These are phyloP conservation scores for Paecilomyces variotii DNA, from an alignment of 2,329 filamentous ascomycete species.

Conservation along the genomic window DNA sequence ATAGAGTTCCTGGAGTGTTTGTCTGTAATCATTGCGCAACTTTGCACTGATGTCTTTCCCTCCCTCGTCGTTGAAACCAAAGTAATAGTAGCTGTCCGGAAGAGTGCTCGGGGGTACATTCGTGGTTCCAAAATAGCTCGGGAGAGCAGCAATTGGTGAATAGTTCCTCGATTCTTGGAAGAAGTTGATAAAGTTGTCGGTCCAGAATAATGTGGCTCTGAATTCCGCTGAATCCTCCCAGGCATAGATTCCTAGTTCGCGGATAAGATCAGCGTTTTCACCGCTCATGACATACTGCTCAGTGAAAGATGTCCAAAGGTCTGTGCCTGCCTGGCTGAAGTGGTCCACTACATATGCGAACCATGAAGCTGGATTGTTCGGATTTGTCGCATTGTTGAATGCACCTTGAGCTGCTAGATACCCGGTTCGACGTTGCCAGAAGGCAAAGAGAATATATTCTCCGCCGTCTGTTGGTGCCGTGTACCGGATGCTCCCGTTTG, in stretches of 20 bases:
- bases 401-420: not conserved
- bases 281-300: not conserved
- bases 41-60: not conserved
- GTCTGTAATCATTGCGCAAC: not conserved
- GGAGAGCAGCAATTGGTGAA: not conserved
- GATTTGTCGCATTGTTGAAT: not conserved
- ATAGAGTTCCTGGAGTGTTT: not conserved
- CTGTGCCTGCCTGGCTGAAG: not conserved
- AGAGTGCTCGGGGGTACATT: not conserved
- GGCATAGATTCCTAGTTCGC: not conserved
- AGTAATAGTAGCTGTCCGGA: not conserved
- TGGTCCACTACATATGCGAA: not conserved
- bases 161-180: not conserved
- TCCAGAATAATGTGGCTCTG: not conserved
- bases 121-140: not conserved
- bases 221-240: not conserved
- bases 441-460: not conserved
- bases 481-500: not conserved
- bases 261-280: not conserved
- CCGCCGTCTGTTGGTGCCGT: not conserved
- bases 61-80: not conserved
- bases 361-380: not conserved
- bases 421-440: not conserved
- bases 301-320: not conserved
- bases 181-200: not conserved